Evolutionary conservation across 306 rosid genomes (phyloP).

Genomic region (Pyrus pyrifolia): DNA sequence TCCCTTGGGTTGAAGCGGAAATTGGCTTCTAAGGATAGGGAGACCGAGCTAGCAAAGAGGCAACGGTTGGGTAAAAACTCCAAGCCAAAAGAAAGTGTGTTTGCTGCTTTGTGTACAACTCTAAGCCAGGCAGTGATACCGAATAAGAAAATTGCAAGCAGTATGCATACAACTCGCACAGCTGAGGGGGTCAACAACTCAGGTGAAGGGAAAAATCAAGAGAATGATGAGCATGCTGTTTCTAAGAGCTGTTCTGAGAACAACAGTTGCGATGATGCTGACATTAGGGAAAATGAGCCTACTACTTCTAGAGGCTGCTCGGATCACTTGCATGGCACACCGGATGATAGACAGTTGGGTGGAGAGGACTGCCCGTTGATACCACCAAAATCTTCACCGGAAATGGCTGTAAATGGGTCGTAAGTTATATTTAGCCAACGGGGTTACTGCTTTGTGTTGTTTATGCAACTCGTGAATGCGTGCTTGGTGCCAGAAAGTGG

Average conservation of each 20-base stretch:
- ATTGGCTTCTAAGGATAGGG: constrained; percentile 52
- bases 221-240: constrained; percentile 30
- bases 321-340: constrained; percentile 42
- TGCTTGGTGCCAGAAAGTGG: constrained; percentile 33
- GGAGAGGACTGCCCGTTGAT: constrained; percentile 69
- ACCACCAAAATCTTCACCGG: constrained; percentile 76
- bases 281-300: constrained; percentile 47
- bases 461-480: constrained; percentile 27
- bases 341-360: constrained; percentile 56
- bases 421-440: constrained; percentile 24
- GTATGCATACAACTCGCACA: constrained; percentile 17
- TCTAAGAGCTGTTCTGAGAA: constrained; percentile 35
- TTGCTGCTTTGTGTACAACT: constrained; percentile 71
- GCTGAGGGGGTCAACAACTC: constrained; percentile 40
- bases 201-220: constrained; percentile 34
- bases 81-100: constrained; percentile 61
- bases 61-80: constrained; percentile 54
- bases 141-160: constrained; percentile 41
- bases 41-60: constrained; percentile 54
- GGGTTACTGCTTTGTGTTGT: constrained; percentile 13
- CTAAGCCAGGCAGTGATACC: constrained; percentile 77
- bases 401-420: constrained; percentile 91
- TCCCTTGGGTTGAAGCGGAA: constrained; percentile 70
- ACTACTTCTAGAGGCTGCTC: constrained; percentile 51
- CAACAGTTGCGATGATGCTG: constrained; percentile 35